Evolutionary conservation across 2,329 filamentous ascomycete genomes (phyloP).

Genomic region (Colletotrichum tamarilloi): DNA sequence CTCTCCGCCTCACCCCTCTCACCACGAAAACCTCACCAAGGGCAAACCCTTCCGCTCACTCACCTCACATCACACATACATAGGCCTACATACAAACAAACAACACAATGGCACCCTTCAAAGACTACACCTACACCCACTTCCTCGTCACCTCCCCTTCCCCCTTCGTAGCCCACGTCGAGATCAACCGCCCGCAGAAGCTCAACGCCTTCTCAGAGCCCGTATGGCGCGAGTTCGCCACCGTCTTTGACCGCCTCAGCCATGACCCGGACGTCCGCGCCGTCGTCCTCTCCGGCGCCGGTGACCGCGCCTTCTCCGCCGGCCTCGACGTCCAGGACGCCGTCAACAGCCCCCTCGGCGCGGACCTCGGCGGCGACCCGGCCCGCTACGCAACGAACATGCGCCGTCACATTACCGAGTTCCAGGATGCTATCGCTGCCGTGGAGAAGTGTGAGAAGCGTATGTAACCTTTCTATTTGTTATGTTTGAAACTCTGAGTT

Average conservation of each 20-base stretch:
- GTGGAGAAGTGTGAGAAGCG: conserved; percentile 92
- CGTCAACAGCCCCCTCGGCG: conserved; percentile 54
- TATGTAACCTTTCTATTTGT: conserved; percentile 50
- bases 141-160: conserved; percentile 80
- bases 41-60: neutral
- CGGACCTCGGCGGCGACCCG: conserved; percentile 58
- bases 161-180: conserved; percentile 85
- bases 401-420: conserved; percentile 78
- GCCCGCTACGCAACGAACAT: conserved; percentile 72
- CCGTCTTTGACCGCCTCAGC: conserved; percentile 79
- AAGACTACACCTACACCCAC: conserved; percentile 65
- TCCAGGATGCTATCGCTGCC: conserved; percentile 81
- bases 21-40: neutral
- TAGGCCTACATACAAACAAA: too few species aligned
- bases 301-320: conserved; percentile 85
- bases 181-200: conserved; percentile 89
- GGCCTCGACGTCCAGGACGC: conserved; percentile 86
- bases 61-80: neutral
- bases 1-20: neutral
- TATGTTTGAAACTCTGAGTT: neutral
- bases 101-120: conserved; percentile 32
- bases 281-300: conserved; percentile 83
- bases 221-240: conserved; percentile 87
- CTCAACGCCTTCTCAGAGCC: conserved; percentile 87
- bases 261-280: conserved; percentile 77